Conservation (phyloP, 495 filamentous ascomycete species). For the Achaetomiella virescens region DNA sequence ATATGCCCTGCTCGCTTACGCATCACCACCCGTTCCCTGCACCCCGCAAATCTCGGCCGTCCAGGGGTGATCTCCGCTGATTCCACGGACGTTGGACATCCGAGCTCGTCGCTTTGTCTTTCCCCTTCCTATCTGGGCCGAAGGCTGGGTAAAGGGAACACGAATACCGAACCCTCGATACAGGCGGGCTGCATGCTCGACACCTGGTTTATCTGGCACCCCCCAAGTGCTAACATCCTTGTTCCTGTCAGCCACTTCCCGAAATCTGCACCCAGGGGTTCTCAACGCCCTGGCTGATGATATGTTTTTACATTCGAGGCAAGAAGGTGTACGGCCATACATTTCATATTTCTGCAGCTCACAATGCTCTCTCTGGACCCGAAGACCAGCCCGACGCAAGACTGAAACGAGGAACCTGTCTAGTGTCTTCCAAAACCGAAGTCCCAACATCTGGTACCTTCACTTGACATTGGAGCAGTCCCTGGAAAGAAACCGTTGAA, state of each 20-base stretch:
- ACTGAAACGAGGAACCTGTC: no score
- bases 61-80: slow-evolving; percentile 1
- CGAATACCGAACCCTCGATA: no score
- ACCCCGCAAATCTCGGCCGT: slow-evolving; percentile 15
- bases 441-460: no score
- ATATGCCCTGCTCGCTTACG: slow-evolving; percentile 8
- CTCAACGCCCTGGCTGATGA: not conserved
- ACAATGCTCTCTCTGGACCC: no score
- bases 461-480: no score
- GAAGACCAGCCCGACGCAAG: no score
- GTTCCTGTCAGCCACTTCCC: slow-evolving; percentile 1
- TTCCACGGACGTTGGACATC: slow-evolving; percentile 10
- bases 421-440: no score
- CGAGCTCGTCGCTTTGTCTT: not conserved
- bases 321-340: not conserved
- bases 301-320: not conserved
- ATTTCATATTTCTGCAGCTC: no score
- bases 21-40: slow-evolving; percentile 4
- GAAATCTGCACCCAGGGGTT: slow-evolving; percentile 12
- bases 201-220: no score
- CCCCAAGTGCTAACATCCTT: not conserved
- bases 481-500: no score
- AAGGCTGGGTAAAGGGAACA: no score
- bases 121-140: not conserved
- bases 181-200: no score